Conservation (phyloP, 441 rosid species). For the Gossypium laxum region DNA sequence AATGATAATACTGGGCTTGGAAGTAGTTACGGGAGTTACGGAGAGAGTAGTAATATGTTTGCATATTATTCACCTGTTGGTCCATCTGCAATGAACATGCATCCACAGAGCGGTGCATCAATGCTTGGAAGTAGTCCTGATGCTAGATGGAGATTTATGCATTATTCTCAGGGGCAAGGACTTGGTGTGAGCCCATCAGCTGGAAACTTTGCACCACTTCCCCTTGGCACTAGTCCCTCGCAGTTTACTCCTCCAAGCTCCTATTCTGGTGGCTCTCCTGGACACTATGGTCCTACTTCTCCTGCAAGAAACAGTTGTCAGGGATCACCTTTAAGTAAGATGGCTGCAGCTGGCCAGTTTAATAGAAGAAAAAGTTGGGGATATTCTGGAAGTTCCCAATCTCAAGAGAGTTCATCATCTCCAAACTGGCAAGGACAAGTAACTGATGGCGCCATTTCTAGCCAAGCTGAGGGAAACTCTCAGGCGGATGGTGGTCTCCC, state of each 20-base stretch:
- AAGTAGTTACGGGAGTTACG: constrained; percentile 90
- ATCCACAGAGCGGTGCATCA: constrained; percentile 56
- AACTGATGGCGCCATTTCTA: constrained; percentile 36
- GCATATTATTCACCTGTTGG: constrained; percentile 89
- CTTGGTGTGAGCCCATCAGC: constrained; percentile 89
- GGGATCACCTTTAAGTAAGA: constrained; percentile 88
- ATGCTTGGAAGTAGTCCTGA: constrained; percentile 91
- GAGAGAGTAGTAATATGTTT: constrained; percentile 61
- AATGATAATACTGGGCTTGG: constrained; percentile 71
- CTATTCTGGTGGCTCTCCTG: constrained; percentile 73
- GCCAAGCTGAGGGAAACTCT: constrained; percentile 53
- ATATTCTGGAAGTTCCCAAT: constrained; percentile 63
- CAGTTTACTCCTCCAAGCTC: constrained; percentile 90
- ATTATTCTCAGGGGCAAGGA: constrained; percentile 69
- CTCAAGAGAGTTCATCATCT: constrained; percentile 52
- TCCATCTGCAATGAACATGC: constrained; percentile 76
- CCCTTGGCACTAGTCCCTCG: constrained; percentile 95
- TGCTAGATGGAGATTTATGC: constrained; percentile 69
- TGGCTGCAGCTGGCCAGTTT: constrained; percentile 67
- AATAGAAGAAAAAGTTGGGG: constrained; percentile 80
- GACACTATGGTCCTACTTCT: constrained; percentile 91
- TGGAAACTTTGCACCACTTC: constrained; percentile 79
- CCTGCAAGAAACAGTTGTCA: constrained; percentile 84
- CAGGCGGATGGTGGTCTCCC: constrained; percentile 42
- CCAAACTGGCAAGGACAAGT: constrained; percentile 63